Evolutionary conservation across 2,329 filamentous ascomycete species (phyloP).

Genomic region (Aspergillus alliaceus): DNA sequence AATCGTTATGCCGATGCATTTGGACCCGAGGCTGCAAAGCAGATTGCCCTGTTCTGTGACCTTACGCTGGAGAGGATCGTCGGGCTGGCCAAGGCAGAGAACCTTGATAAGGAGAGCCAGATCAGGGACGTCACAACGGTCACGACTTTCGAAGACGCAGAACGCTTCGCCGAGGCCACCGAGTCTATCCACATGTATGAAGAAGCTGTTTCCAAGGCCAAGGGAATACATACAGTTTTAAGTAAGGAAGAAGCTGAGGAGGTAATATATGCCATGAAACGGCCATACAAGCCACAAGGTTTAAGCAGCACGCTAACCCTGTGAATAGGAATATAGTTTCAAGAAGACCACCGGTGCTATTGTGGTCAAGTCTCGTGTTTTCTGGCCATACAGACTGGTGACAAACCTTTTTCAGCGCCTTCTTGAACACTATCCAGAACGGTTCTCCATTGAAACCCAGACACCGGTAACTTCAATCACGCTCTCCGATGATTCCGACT

Average conservation of each 20-base stretch:
- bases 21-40: not conserved
- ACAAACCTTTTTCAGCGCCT: slow-evolving; percentile 16
- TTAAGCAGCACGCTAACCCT: not conserved
- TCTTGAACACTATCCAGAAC: slow-evolving; percentile 6
- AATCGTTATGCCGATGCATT: not conserved
- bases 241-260: not conserved
- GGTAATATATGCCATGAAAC: too few species aligned
- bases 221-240: not conserved
- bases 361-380: slow-evolving; percentile 5
- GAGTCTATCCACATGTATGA: not conserved
- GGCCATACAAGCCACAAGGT: too few species aligned
- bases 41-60: not conserved
- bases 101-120: not conserved
- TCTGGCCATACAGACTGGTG: slow-evolving; percentile 28
- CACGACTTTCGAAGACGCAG: not conserved
- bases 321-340: not conserved
- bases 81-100: not conserved
- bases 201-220: not conserved
- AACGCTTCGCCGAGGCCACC: not conserved
- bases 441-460: slow-evolving; percentile 22
- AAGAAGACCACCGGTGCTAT: not conserved
- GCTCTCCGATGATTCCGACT: not conserved
- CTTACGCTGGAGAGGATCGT: not conserved
- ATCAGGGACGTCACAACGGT: not conserved
- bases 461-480: slow-evolving; percentile 17